A percentile compares a stretch with the other conserved stretches of the same genome.
These are phyloP conservation scores for Podaxis mareebaensis DNA, from an alignment of 768 basidiomycete genomes.

Conservation along the genomic window DNA sequence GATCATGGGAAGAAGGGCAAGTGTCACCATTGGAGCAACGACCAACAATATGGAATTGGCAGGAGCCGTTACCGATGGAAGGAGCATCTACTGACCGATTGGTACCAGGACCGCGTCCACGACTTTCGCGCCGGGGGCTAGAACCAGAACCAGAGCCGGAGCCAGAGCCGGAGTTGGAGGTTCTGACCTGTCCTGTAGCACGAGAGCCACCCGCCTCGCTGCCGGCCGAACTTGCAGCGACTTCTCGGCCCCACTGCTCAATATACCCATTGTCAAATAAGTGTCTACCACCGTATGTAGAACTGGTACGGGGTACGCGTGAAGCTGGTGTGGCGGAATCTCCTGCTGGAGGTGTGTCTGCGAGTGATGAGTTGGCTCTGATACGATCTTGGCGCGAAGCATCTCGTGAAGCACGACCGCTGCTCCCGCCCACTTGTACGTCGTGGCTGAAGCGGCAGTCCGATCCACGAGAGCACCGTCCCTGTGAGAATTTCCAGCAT, in stretches of 20 bases:
- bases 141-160: too few species aligned
- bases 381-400: neutral
- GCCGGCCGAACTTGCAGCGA: neutral
- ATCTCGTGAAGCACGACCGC: slow-evolving; percentile 12
- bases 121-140: neutral
- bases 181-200: neutral
- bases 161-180: neutral
- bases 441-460: slow-evolving; percentile 28
- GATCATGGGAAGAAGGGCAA: slow-evolving; percentile 28
- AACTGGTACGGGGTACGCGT: neutral
- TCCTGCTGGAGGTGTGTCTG: neutral
- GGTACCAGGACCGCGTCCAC: neutral
- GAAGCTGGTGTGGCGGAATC: neutral
- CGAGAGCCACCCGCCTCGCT: slow-evolving; percentile 4
- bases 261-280: slow-evolving; percentile 5
- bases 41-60: slow-evolving; percentile 18
- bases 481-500: slow-evolving; percentile 9
- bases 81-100: slow-evolving; percentile 18
- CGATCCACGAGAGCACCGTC: slow-evolving; percentile 20
- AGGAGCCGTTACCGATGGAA: slow-evolving; percentile 10
- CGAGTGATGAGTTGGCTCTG: neutral
- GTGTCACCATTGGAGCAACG: slow-evolving; percentile 20
- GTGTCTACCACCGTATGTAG: slow-evolving; percentile 4
- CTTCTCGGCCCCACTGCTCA: slow-evolving; percentile 7
- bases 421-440: slow-evolving; percentile 3